Evolutionary conservation across 768 basidiomycete species (phyloP), one percentile per base, ranked within the genome.

Genomic region (Mycena capillaripes): DNA sequence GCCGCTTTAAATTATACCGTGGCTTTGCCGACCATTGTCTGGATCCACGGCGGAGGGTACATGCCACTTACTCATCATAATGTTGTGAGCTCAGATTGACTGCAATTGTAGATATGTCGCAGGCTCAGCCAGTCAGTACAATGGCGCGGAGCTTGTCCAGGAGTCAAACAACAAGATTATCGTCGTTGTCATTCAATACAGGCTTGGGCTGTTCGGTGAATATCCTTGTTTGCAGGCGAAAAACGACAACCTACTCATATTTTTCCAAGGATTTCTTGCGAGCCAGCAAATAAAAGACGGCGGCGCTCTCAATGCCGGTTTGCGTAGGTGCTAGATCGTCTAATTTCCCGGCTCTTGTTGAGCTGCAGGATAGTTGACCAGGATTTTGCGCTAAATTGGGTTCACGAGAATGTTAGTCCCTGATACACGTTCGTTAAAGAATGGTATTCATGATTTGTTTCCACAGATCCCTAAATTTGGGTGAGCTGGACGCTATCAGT

Each of bases 331-430:
- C 32, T n/a, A n/a, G n/a, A 25, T 71, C 72, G 32, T 25, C 42
- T 9, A 14, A 12, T 27, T 23, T 25, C 3, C 42, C 42, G 52
- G 52, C n/a, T n/a, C 19, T 53, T 53, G 3, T 25, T 40, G 34
- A 64, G 14, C 32, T 52, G 6, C n/a, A 10, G 10, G 48, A 17
- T 25, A 82, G 79, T 82, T 4, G 82, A 82, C 55, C 81, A 82
- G 38, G 68, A 40, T 0, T 79, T 80, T 65, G 82, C 81, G n/a
- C 23, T 82, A 3, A 38, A 77, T 32, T 82, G 82, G 81, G 77
- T 82, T 2, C 75, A 82, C 32, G 63, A 76, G 19, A 53, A 82
- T 40, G 81, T 82, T 58, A 5, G 73, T 57, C 25, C 25, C 30
- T 25, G 1, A 14, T 53, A 48, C 29, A 19, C 11, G 21, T 21